These are phyloP conservation scores for Angomonas desouzai DNA, from an alignment of 208 protist species.

Conservation along the genomic window DNA sequence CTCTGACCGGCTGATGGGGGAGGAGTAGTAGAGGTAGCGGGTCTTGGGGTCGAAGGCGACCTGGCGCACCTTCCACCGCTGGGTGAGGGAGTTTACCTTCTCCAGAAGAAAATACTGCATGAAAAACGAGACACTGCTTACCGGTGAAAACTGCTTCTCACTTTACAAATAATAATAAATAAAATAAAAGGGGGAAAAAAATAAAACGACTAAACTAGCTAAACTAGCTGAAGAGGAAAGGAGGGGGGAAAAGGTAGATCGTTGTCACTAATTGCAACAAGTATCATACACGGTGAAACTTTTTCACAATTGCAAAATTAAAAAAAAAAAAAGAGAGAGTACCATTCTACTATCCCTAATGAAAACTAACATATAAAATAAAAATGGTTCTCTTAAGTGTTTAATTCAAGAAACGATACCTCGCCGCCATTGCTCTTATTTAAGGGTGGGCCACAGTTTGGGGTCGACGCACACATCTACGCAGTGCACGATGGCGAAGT, in stretches of 20 bases:
- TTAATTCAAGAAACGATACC: not conserved
- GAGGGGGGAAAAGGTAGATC: no score
- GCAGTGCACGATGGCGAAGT: slow-evolving; percentile 81
- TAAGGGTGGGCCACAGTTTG: slow-evolving; percentile 76
- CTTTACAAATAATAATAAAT: slow-evolving; percentile 1
- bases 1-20: slow-evolving; percentile 19
- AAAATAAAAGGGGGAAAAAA: slow-evolving; percentile 13
- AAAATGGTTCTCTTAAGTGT: not conserved
- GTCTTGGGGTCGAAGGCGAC: slow-evolving; percentile 45
- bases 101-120: slow-evolving; percentile 46
- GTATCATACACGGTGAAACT: no score
- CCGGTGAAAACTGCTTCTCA: not conserved
- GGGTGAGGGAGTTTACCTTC: slow-evolving; percentile 32
- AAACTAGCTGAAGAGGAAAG: no score
- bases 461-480: slow-evolving; percentile 74
- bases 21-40: slow-evolving; percentile 50
- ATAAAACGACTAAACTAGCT: no score
- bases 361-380: not conserved
- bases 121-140: not conserved
- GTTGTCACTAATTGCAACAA: no score
- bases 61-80: slow-evolving; percentile 40
- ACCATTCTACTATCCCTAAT: not conserved
- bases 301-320: no score
- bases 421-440: slow-evolving; percentile 23
- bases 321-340: not conserved